phyloP scores from a whole-genome alignment of 2,329 filamentous ascomycete species.

The Diaporthe longicolla region DNA sequence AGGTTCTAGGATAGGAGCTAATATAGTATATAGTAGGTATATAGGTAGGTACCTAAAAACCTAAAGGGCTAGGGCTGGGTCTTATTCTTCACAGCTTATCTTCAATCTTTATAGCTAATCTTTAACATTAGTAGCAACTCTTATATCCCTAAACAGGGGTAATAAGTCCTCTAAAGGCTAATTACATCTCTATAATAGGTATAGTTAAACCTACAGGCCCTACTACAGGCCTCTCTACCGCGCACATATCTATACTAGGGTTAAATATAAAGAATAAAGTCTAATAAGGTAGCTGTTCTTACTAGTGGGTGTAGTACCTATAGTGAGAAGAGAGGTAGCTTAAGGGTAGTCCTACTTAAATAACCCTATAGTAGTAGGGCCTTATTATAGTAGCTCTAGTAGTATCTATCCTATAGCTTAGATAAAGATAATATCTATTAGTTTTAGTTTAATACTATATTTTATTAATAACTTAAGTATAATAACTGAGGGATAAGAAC shows the following conservation, averaged over 20 bases:
- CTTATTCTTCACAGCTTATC: not conserved
- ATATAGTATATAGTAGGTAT: not conserved
- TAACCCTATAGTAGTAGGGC: not conserved
- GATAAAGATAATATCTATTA: not conserved
- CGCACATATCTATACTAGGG: not conserved
- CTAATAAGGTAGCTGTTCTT: not conserved
- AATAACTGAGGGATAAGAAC: not conserved
- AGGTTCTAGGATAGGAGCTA: not conserved
- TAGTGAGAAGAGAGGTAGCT: not conserved
- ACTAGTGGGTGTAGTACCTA: not conserved
- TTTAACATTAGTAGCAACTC: not conserved
- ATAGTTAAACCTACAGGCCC: not conserved
- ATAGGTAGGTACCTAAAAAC: not conserved
- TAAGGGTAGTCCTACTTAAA: not conserved
- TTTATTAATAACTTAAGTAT: not conserved
- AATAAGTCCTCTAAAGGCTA: not conserved
- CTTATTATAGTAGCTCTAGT: not conserved
- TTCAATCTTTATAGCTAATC: not conserved
- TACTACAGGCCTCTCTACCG: not conserved
- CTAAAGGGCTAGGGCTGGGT: not conserved
- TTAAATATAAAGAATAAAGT: not conserved
- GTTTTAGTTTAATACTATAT: too few species aligned
- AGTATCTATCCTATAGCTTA: not conserved
- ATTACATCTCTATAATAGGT: not conserved
- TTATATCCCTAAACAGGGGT: not conserved